A percentile compares a stretch with the other conserved stretches of the same genome.
phyloP scores from a whole-genome alignment of 345 rosid genomes.

The Psidium guajava region DNA sequence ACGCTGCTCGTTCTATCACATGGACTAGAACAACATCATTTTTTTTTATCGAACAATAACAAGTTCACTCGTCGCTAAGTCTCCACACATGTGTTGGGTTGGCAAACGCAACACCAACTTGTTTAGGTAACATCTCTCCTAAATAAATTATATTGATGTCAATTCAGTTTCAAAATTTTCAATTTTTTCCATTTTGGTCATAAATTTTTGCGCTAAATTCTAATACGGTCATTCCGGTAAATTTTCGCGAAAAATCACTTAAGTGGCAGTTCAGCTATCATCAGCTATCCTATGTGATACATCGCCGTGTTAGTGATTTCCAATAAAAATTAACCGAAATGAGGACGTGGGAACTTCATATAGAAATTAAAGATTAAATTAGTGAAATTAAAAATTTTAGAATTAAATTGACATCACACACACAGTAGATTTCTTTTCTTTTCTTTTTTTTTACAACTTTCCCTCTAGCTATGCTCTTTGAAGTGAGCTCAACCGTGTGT shows the following conservation, averaged over 20 bases:
- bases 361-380: not conserved
- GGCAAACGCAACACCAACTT: not conserved
- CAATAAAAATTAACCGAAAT: fast-evolving
- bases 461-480: not conserved
- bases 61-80: too few species aligned
- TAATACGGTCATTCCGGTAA: not conserved
- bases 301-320: fast-evolving
- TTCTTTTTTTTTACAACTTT: not conserved
- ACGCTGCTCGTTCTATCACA: too few species aligned
- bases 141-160: fast-evolving
- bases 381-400: not conserved
- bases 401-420: not conserved
- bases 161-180: not conserved
- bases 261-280: not conserved
- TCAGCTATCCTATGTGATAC: too few species aligned
- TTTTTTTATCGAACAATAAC: too few species aligned
- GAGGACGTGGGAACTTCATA: fast-evolving
- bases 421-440: not conserved
- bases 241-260: fast-evolving
- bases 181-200: fast-evolving
- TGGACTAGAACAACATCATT: too few species aligned
- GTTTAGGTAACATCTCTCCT: not conserved
- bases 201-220: fast-evolving
- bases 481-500: not conserved
- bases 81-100: not conserved